Base-by-base conservation (phyloP, 495 filamentous ascomycete species). In the Jackrogersella minutella region DNA sequence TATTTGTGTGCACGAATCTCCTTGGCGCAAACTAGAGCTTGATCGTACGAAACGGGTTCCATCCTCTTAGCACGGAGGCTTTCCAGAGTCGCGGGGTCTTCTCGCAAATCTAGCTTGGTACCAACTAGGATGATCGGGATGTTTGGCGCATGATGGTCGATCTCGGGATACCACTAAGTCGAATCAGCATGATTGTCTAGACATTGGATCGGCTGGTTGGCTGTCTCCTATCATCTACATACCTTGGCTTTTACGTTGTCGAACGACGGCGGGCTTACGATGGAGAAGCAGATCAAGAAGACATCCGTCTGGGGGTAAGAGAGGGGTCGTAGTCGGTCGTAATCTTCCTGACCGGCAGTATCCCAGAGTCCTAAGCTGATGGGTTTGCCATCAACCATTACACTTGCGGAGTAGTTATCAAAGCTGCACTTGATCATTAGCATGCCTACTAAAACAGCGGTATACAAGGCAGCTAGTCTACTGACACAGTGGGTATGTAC, bases 401-500 rank as follows among this genome's bases (percentile, higher is more conserved):
- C 95, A 81, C 91, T 96, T 53, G 95, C 95, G 46, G 95, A 97
- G 81, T 99, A 99, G 80, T 99, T 99, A 74, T 99, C 95, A 76
- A 99, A 99, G 59, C 95, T 99, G 71, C n/a, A 16, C 2, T n/a
- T n/a, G 10, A 43, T 6, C 24, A 72, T 84, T 63, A 81, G 77
- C 51, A 66, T 26, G 43, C 17, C 49, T 31, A 41, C 57, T 51
- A 68, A 37, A 28, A 41, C 24, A 19, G 17, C 51, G 26, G 22
- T 54, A 59, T 55, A 62, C 33, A 46, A 26, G 24, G 11, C 6
- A 2, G 58, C 40, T 3, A 24, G 30, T 31, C 49, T 52, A 88
- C 91, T 84, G 81, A 98, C 94, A 98, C 96, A 62, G 95, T 99
- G 69, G 95, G 95, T 74, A 99, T 97, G 75, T 99, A 99, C 83